Evolutionary conservation across 1,284 basidiomycete species (phyloP).

Genomic region (Cryptococcus sp.): DNA sequence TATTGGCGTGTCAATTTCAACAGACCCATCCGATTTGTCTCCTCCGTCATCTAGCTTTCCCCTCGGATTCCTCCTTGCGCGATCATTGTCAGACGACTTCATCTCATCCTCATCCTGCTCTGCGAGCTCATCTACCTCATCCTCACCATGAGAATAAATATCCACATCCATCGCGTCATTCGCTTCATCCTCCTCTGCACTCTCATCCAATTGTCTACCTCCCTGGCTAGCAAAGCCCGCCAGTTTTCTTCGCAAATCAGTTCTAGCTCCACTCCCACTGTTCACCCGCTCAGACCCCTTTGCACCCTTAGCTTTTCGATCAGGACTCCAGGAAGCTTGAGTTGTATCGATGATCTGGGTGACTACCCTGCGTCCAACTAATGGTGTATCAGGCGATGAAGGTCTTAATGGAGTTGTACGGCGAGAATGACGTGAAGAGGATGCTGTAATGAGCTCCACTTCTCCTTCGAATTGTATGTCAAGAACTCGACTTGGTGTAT

Average conservation of each 20-base stretch:
- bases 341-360: conserved; percentile 16
- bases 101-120: conserved; percentile 10
- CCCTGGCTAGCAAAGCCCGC: conserved; percentile 55
- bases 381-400: neutral
- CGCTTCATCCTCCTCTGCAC: conserved; percentile 10
- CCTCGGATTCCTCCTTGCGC: neutral
- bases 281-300: conserved; percentile 7
- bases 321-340: conserved; percentile 20
- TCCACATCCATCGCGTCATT: conserved; percentile 10
- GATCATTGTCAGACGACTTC: conserved; percentile 17
- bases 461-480: neutral
- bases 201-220: conserved; percentile 41
- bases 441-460: neutral
- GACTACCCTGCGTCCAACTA: neutral
- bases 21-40: neutral
- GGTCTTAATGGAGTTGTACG: conserved; percentile 3
- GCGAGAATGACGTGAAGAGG: conserved; percentile 1
- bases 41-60: neutral
- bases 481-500: neutral
- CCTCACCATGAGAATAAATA: conserved; percentile 14
- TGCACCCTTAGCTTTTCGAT: conserved; percentile 6
- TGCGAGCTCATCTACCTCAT: conserved; percentile 19
- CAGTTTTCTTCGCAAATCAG: conserved; percentile 52
- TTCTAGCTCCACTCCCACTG: conserved; percentile 27
- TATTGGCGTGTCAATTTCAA: neutral